These are phyloP conservation scores for Chlorokybus atmophyticus DNA, from an alignment of 139 green algal species.

Conservation along the genomic window DNA sequence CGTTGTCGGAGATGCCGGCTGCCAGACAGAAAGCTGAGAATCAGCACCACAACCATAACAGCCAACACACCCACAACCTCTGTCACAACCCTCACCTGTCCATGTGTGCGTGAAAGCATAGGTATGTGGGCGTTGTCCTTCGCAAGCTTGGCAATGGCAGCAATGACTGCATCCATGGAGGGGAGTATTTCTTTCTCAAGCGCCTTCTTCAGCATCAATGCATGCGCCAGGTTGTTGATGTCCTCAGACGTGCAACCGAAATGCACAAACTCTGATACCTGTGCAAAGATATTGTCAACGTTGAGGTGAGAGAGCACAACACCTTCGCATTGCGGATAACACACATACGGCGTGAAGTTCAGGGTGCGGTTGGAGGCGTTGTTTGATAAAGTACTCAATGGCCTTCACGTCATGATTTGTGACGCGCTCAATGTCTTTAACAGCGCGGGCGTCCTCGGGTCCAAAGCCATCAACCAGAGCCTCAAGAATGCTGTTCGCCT, in stretches of 20 bases:
- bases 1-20: conserved; percentile 85
- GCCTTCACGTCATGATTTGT: conserved; percentile 99
- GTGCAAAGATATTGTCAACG: too few species aligned
- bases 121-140: conserved; percentile 66
- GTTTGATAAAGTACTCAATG: conserved; percentile 96
- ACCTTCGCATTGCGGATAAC: too few species aligned
- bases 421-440: conserved; percentile 76
- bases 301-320: too few species aligned
- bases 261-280: conserved; percentile 86
- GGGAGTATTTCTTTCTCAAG: conserved; percentile 42
- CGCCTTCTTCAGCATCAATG: conserved; percentile 85
- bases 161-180: conserved; percentile 62
- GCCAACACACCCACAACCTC: background rate
- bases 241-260: conserved; percentile 99
- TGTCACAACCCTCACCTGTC: conserved; percentile 55
- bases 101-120: conserved; percentile 93
- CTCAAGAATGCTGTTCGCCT: conserved; percentile 67
- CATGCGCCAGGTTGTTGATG: conserved; percentile 99
- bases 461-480: conserved; percentile 38
- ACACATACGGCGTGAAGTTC: conserved; percentile 25
- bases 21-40: too few species aligned
- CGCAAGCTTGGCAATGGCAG: conserved; percentile 47
- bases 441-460: conserved; percentile 52
- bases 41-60: background rate
- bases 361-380: conserved; percentile 34